A percentile compares a stretch with the other conserved stretches of the same genome.
phyloP scores from a whole-genome alignment of 768 basidiomycete genomes.

The Postia placenta region DNA sequence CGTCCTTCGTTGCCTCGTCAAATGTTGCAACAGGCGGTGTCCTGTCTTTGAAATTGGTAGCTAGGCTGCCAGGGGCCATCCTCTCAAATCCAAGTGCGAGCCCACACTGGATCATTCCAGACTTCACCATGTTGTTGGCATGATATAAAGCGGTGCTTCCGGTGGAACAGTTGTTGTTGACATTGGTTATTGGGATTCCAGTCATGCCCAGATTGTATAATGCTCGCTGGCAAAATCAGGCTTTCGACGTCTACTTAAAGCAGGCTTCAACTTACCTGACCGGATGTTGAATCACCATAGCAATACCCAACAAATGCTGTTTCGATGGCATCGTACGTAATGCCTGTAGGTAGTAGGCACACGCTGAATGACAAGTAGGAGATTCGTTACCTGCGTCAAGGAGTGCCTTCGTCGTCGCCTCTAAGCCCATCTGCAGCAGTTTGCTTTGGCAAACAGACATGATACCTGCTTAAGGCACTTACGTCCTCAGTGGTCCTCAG shows the following conservation, averaged over 20 bases:
- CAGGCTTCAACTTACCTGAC: slow-evolving; percentile 43
- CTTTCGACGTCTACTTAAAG: background rate
- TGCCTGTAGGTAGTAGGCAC: slow-evolving; percentile 36
- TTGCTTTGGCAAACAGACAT: background rate
- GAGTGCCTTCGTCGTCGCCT: slow-evolving; percentile 82
- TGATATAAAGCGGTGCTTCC: slow-evolving; percentile 75
- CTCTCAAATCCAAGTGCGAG: slow-evolving; percentile 85
- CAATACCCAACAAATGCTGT: slow-evolving; percentile 73
- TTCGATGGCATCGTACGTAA: slow-evolving; percentile 74
- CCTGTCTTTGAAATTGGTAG: slow-evolving; percentile 55
- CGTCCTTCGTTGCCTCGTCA: slow-evolving; percentile 33
- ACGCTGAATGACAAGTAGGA: background rate
- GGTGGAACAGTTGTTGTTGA: slow-evolving; percentile 86
- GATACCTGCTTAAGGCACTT: slow-evolving; percentile 16
- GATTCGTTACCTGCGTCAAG: slow-evolving; percentile 72
- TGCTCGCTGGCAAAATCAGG: slow-evolving; percentile 43
- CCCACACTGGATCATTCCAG: slow-evolving; percentile 64
- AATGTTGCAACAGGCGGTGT: slow-evolving; percentile 43
- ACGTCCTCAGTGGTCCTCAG: slow-evolving; percentile 68
- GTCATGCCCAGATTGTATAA: slow-evolving; percentile 83
- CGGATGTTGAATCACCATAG: slow-evolving; percentile 75
- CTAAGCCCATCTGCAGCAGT: slow-evolving; percentile 66
- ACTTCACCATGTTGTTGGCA: slow-evolving; percentile 65
- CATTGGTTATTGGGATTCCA: slow-evolving; percentile 77
- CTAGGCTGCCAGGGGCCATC: slow-evolving; percentile 71